These are phyloP conservation scores for Pholiota molesta DNA, from an alignment of 768 basidiomycete genomes.

Conservation along the genomic window DNA sequence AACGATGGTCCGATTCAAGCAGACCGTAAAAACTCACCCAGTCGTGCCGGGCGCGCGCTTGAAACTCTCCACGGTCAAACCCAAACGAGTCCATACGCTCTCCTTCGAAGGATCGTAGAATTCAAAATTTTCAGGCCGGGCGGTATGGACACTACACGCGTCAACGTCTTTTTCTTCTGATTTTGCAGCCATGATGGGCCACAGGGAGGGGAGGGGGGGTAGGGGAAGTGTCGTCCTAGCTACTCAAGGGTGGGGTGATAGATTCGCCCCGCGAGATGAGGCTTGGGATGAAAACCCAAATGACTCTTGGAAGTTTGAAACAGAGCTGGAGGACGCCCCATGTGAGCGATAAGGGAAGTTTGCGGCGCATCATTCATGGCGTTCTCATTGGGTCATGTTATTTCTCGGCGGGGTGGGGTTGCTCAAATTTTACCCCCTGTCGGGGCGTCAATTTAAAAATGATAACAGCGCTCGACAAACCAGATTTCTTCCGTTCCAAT, in stretches of 20 bases:
- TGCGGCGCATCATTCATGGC: background rate
- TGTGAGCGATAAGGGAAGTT: conserved; percentile 17
- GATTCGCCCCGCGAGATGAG: background rate
- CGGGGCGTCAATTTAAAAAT: background rate
- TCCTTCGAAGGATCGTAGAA: conserved; percentile 54
- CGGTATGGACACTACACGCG: conserved; percentile 27
- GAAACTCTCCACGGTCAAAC: conserved; percentile 45
- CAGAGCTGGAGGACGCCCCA: background rate
- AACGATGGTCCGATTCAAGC: background rate
- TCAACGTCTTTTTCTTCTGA: background rate
- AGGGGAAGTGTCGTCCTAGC: background rate
- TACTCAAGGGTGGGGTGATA: background rate
- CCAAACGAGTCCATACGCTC: conserved; percentile 45
- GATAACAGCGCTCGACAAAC: background rate
- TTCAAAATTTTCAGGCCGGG: conserved; percentile 28
- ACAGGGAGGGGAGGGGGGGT: background rate
- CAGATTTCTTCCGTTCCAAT: background rate
- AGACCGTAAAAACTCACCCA: conserved; percentile 33
- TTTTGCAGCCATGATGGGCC: background rate
- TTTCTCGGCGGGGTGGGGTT: background rate
- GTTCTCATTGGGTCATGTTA: too few species aligned
- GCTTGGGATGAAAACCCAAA: background rate
- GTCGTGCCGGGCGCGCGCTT: conserved; percentile 50
- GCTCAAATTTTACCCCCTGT: background rate
- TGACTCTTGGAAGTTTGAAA: background rate